Conservation (phyloP, 2,329 filamentous ascomycete genomes). For the Paraphoma sp. region DNA sequence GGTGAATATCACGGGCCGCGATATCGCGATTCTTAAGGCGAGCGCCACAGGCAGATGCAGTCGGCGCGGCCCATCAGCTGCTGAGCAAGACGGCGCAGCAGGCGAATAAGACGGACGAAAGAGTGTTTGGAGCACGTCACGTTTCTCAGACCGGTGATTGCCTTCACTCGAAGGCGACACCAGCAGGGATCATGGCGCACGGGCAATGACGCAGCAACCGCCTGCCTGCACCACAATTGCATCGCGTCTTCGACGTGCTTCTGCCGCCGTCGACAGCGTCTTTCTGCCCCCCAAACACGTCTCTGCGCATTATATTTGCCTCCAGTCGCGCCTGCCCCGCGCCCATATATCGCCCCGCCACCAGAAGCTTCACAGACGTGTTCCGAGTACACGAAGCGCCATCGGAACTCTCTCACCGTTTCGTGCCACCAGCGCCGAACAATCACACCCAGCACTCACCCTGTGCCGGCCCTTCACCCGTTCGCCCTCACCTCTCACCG, state of each 20-base stretch:
- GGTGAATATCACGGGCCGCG: not conserved
- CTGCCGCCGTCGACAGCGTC: constrained; percentile 19
- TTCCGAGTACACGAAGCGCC: constrained; percentile 16
- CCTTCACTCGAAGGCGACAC: constrained; percentile 28
- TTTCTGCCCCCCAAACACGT: not conserved
- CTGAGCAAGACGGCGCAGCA: constrained; percentile 3
- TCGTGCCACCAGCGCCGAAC: constrained; percentile 16
- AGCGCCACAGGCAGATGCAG: constrained; percentile 31
- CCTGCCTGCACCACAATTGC: constrained; percentile 30
- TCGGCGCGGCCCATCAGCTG: constrained; percentile 25
- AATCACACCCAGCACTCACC: constrained; percentile 8
- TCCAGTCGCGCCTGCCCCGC: not conserved
- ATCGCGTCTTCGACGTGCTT: constrained; percentile 33
- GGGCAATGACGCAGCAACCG: constrained; percentile 29
- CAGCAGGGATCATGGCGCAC: constrained; percentile 25
- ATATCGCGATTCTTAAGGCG: constrained; percentile 10
- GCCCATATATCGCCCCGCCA: not conserved
- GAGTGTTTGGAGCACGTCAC: constrained; percentile 15
- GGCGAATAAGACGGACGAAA: constrained; percentile 10
- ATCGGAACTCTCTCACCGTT: constrained; percentile 14
- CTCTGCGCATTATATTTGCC: not conserved
- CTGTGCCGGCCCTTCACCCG: constrained; percentile 4
- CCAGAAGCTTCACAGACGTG: constrained; percentile 2
- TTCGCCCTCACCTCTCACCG: not conserved
- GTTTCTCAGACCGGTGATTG: constrained; percentile 25